Evolutionary conservation across 2,329 filamentous ascomycete genomes (phyloP).

Genomic region (Balansia obtecta): DNA sequence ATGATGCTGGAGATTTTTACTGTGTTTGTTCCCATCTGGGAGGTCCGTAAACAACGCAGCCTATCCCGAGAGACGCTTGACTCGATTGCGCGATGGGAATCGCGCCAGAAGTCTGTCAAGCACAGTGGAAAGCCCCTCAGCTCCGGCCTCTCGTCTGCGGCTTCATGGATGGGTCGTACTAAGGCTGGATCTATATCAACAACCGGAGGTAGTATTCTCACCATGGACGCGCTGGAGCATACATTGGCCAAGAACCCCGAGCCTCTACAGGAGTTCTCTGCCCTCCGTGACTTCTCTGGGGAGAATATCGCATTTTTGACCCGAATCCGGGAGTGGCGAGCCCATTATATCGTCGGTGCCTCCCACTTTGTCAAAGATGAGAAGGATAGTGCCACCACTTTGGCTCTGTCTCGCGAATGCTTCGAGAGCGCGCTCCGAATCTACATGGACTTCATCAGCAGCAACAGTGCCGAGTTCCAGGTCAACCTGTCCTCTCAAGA

Average conservation of each 20-base stretch:
- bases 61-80: slow-evolving; percentile 35
- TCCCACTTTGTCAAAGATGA: slow-evolving; percentile 10
- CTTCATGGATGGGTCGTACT: slow-evolving; percentile 25
- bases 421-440: slow-evolving; percentile 48
- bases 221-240: slow-evolving; percentile 48
- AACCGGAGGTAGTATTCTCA: slow-evolving; percentile 34
- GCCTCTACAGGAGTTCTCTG: slow-evolving; percentile 48
- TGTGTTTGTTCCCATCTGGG: slow-evolving; percentile 49
- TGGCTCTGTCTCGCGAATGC: slow-evolving; percentile 31
- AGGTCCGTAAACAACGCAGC: slow-evolving; percentile 35
- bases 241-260: slow-evolving; percentile 42
- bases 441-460: slow-evolving; percentile 49
- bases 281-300: slow-evolving; percentile 50
- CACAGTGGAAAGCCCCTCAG: slow-evolving; percentile 21
- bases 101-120: slow-evolving; percentile 22
- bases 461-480: slow-evolving; percentile 50
- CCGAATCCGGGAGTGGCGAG: slow-evolving; percentile 33
- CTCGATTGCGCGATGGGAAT: slow-evolving; percentile 35
- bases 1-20: slow-evolving; percentile 51
- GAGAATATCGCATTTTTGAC: slow-evolving; percentile 57
- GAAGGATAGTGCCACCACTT: slow-evolving; percentile 4
- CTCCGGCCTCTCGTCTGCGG: slow-evolving; percentile 20
- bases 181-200: slow-evolving; percentile 21
- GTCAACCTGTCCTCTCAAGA: slow-evolving; percentile 51
- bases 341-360: slow-evolving; percentile 14